Evolutionary conservation across 148 eudicot species (phyloP), one percentile per base, ranked within the genome.

Genomic region (Mesembryanthemum crystallinum): DNA sequence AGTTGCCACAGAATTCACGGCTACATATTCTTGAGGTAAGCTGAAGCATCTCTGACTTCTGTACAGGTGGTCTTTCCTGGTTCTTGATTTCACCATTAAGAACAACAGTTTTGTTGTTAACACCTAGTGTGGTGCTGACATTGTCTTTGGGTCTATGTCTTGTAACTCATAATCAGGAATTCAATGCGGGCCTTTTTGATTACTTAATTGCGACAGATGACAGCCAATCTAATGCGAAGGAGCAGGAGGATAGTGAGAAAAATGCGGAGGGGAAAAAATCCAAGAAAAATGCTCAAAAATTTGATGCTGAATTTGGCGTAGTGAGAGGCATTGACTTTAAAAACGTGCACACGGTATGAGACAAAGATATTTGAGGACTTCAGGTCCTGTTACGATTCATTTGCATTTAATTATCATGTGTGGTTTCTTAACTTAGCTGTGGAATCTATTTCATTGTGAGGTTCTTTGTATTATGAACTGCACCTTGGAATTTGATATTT

Each of bases 321-420:
- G 94, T 89, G 35, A 86, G 99, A 87, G 99, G 99, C 75, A 89
- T 96, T 81, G 99, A 92, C 86, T 92, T 96, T 83, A 92, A 96
- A 82, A 88, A 96, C 79, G 99, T 96, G 71, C 80, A 91, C 77
- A 90, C 94, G 76, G 98, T 92, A 89, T 65, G 90, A 67, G 55
- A 54, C 28, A 11, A 54, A 1, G 42, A 32, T 10, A 11, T 52
- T 55, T 69, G 25, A 71, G 51, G 29, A 7, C 59, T 17, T 82
- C 9, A 37, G 7, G 24, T 32, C 18, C 45, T 43, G 42, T 23
- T 64, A 18, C 69, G 37, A 32, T 23, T 47, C 17, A 42, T 52
- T 60, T 59, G 39, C 66, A 47, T 3, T 35, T 35, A 35, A 35
- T 2, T 2, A 35, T 2, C 39, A 3, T 42, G 23, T 23, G 13